Conservation (phyloP, 2,329 filamentous ascomycete genomes). For the Talaromyces sp. region DNA sequence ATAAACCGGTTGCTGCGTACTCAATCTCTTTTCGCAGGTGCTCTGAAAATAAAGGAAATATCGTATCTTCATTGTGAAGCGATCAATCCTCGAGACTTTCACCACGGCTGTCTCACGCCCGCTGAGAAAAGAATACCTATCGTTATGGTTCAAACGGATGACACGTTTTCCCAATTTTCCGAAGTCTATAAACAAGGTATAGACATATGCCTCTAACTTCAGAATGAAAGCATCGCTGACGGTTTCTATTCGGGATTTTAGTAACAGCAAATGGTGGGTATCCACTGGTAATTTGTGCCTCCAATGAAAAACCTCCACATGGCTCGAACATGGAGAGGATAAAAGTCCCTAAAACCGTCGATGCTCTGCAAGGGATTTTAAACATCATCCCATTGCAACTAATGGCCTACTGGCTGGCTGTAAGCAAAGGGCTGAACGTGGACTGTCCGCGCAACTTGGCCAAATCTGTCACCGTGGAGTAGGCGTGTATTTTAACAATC, state of each 20-base stretch:
- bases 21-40: constrained; percentile 57
- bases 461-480: constrained; percentile 99
- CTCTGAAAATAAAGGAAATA: constrained; percentile 99
- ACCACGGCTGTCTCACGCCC: constrained; percentile 95
- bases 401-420: constrained; percentile 98
- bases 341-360: constrained; percentile 93
- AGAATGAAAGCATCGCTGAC: too few species aligned
- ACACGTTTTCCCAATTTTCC: constrained; percentile 98
- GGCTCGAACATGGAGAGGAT: constrained; percentile 96
- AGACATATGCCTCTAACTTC: constrained; percentile 27
- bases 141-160: constrained; percentile 98
- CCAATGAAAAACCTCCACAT: constrained; percentile 66
- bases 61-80: constrained; percentile 99
- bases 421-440: constrained; percentile 93
- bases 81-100: constrained; percentile 99
- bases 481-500: too few species aligned
- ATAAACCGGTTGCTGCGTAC: too few species aligned
- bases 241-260: too few species aligned
- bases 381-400: constrained; percentile 98
- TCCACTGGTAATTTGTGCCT: constrained; percentile 11
- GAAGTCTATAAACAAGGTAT: constrained; percentile 97
- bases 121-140: constrained; percentile 98
- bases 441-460: constrained; percentile 98
- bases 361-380: constrained; percentile 91
- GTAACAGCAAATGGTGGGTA: too few species aligned